Percentiles rank a stretch among this genome's conserved stretches.
These are phyloP conservation scores for Simplicillium sp. DNA, from an alignment of 2,329 filamentous ascomycete species.

Conservation along the genomic window DNA sequence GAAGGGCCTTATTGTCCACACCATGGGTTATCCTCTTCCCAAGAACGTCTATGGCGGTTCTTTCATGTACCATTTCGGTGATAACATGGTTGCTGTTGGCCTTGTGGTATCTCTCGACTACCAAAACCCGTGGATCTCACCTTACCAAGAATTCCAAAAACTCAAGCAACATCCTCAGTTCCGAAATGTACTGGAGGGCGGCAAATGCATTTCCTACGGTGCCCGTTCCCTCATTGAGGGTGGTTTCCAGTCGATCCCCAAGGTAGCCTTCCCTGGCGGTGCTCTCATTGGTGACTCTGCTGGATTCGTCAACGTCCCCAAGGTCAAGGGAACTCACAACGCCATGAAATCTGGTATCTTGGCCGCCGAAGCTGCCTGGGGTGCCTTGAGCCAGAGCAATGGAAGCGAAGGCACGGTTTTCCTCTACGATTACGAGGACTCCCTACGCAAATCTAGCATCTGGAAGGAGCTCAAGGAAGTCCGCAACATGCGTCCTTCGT, in stretches of 20 bases:
- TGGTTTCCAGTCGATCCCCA: slow-evolving; percentile 95
- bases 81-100: slow-evolving; percentile 88
- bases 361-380: slow-evolving; percentile 82
- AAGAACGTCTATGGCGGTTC: slow-evolving; percentile 89
- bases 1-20: slow-evolving; percentile 76
- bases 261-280: slow-evolving; percentile 91
- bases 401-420: slow-evolving; percentile 64
- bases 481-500: slow-evolving; percentile 94
- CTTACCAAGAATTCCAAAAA: slow-evolving; percentile 95
- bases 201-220: slow-evolving; percentile 95
- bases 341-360: slow-evolving; percentile 98
- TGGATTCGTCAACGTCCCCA: slow-evolving; percentile 93
- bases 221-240: slow-evolving; percentile 88
- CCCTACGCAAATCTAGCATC: slow-evolving; percentile 75
- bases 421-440: slow-evolving; percentile 88
- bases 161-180: slow-evolving; percentile 97
- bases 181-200: slow-evolving; percentile 77
- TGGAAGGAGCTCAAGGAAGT: slow-evolving; percentile 94
- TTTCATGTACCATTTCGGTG: slow-evolving; percentile 99
- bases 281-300: slow-evolving; percentile 94
- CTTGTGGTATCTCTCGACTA: slow-evolving; percentile 93
- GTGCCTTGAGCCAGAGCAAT: slow-evolving; percentile 47
- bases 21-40: slow-evolving; percentile 85
- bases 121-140: slow-evolving; percentile 90
- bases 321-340: slow-evolving; percentile 97